phyloP scores from a whole-genome alignment of 176 grass and related monocot genomes.

The Poa annua region DNA sequence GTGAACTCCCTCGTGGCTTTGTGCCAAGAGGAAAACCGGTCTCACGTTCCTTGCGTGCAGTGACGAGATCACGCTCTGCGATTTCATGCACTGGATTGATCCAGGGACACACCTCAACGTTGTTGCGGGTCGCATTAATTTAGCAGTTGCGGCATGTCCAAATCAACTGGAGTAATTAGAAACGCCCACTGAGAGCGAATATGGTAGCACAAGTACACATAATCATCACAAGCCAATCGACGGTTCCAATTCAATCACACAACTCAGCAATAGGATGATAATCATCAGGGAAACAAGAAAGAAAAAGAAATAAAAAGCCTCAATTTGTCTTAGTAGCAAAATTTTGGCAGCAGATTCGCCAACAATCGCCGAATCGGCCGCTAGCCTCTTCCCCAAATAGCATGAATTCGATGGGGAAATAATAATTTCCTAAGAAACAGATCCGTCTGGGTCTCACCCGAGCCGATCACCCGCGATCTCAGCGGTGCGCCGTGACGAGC shows the following conservation, averaged over 20 bases:
- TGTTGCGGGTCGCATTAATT: too few species aligned
- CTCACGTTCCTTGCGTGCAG: too few species aligned
- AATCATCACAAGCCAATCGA: constrained; percentile 4
- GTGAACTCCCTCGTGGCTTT: too few species aligned
- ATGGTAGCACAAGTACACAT: background rate
- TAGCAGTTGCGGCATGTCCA: too few species aligned
- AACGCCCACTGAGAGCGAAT: too few species aligned
- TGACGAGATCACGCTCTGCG: too few species aligned
- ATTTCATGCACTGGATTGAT: too few species aligned
- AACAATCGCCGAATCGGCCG: constrained; percentile 29
- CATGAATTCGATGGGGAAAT: background rate
- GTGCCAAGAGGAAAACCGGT: too few species aligned
- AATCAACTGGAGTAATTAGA: too few species aligned
- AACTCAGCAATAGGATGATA: background rate
- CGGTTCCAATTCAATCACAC: background rate
- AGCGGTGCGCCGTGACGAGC: constrained; percentile 61
- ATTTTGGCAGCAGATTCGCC: constrained; percentile 21
- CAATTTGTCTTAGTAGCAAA: constrained; percentile 46
- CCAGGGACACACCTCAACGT: too few species aligned
- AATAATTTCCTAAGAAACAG: background rate
- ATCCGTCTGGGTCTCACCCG: background rate
- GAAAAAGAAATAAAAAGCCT: background rate
- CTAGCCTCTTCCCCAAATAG: constrained; percentile 17
- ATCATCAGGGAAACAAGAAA: background rate
- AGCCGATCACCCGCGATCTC: background rate